Percentiles rank a stretch among this genome's conserved stretches.
phyloP scores from a whole-genome alignment of 495 filamentous ascomycete genomes.

The Annulohypoxylon bovei region DNA sequence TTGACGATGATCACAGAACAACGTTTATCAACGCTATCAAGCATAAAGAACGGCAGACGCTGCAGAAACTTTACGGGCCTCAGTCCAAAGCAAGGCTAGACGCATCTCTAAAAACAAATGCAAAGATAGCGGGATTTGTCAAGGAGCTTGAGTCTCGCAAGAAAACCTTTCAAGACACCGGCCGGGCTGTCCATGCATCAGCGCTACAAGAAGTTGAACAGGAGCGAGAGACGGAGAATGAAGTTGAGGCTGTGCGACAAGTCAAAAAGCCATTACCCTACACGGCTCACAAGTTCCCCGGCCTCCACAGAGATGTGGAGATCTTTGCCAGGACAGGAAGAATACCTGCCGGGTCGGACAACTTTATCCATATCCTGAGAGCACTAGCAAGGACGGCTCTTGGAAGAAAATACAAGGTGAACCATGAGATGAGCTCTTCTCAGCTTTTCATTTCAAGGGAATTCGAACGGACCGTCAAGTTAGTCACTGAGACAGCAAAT shows the following conservation, averaged over 20 bases:
- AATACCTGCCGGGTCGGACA: conserved; percentile 37
- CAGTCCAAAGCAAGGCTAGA: conserved; percentile 22
- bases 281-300: conserved; percentile 43
- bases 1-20: conserved; percentile 19
- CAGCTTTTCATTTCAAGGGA: conserved; percentile 48
- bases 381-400: conserved; percentile 38
- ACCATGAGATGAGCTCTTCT: conserved; percentile 24
- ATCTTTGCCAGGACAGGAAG: conserved; percentile 43
- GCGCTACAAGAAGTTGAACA: conserved; percentile 64
- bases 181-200: conserved; percentile 49
- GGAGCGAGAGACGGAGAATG: conserved; percentile 57
- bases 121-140: conserved; percentile 39
- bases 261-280: conserved; percentile 49
- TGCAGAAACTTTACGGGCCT: conserved; percentile 50
- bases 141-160: conserved; percentile 47
- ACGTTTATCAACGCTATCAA: conserved; percentile 41
- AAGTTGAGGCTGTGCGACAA: conserved; percentile 61
- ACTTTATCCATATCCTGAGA: conserved; percentile 33
- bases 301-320: conserved; percentile 44
- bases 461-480: conserved; percentile 46
- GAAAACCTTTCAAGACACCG: conserved; percentile 47
- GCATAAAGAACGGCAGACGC: conserved; percentile 50
- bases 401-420: conserved; percentile 45
- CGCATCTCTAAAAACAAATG: conserved; percentile 24
- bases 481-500: conserved; percentile 33